Evolutionary conservation across 2,329 filamentous ascomycete species (phyloP).

Genomic region (Alternaria longipes): DNA sequence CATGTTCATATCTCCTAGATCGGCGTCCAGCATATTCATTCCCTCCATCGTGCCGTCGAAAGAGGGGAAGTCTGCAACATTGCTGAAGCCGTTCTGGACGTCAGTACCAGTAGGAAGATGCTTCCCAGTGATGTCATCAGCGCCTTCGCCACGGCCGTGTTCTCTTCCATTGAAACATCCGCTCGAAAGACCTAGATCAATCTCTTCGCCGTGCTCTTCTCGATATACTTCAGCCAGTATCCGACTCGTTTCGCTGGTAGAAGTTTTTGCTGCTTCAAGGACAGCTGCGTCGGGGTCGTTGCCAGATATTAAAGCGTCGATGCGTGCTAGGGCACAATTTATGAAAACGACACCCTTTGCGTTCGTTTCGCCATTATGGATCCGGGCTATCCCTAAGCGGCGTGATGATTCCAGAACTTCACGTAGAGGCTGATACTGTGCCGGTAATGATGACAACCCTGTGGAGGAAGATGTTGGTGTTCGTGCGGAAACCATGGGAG

Average conservation of each 20-base stretch:
- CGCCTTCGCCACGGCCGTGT: constrained; percentile 25
- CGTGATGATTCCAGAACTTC: constrained; percentile 19
- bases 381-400: constrained; percentile 19
- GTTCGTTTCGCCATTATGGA: constrained; percentile 39
- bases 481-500: neutral
- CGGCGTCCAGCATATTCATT: constrained; percentile 6
- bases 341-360: constrained; percentile 36
- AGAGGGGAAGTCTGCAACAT: neutral
- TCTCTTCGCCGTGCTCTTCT: constrained; percentile 32
- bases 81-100: neutral
- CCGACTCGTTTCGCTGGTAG: constrained; percentile 18
- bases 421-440: constrained; percentile 25
- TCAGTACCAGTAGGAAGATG: constrained; percentile 1
- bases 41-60: constrained; percentile 3
- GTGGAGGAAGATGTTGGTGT: constrained; percentile 10
- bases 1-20: constrained; percentile 4
- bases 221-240: constrained; percentile 31
- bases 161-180: constrained; percentile 10
- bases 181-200: constrained; percentile 24
- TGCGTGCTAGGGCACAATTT: constrained; percentile 30
- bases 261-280: constrained; percentile 28
- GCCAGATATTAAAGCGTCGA: constrained; percentile 33
- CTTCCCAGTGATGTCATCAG: constrained; percentile 4
- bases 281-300: constrained; percentile 29
- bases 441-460: constrained; percentile 9